phyloP scores from a whole-genome alignment of 306 rosid species.

The Gillenia trifoliata region DNA sequence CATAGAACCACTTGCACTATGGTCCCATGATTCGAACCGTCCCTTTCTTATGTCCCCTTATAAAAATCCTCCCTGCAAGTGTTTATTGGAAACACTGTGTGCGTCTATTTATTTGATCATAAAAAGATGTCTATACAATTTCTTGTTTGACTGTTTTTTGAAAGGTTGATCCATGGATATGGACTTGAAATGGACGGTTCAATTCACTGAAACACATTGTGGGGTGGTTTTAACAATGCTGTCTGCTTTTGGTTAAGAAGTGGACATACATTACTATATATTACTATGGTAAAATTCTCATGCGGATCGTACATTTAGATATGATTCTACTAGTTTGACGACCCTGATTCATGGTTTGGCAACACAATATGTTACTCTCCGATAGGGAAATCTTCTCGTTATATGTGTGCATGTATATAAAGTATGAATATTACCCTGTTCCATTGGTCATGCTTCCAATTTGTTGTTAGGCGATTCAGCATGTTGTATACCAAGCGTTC shows the following conservation, averaged over 20 bases:
- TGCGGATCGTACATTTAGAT: not conserved
- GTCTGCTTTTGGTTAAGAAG: too few species aligned
- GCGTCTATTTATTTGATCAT: too few species aligned
- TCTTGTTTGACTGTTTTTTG: not conserved
- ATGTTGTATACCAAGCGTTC: slow-evolving; percentile 39
- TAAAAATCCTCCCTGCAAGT: not conserved
- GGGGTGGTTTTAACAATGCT: too few species aligned
- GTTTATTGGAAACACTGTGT: too few species aligned
- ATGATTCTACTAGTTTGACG: too few species aligned
- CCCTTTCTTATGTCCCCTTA: not conserved
- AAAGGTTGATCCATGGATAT: too few species aligned
- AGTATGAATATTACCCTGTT: not conserved
- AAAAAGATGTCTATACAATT: too few species aligned
- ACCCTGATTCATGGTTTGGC: too few species aligned
- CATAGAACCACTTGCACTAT: not conserved
- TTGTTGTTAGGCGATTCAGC: slow-evolving; percentile 32
- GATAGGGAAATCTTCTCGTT: not conserved
- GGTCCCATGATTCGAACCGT: not conserved
- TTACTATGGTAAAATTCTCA: too few species aligned
- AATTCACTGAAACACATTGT: too few species aligned
- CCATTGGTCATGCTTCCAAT: slow-evolving; percentile 21
- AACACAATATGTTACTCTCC: not conserved
- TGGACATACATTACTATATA: too few species aligned
- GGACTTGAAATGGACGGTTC: too few species aligned
- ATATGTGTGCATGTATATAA: not conserved